A percentile compares a stretch with the other conserved stretches of the same genome.
These are phyloP conservation scores for Cercospora nicotianae DNA, from an alignment of 2,329 filamentous ascomycete genomes.

Conservation along the genomic window DNA sequence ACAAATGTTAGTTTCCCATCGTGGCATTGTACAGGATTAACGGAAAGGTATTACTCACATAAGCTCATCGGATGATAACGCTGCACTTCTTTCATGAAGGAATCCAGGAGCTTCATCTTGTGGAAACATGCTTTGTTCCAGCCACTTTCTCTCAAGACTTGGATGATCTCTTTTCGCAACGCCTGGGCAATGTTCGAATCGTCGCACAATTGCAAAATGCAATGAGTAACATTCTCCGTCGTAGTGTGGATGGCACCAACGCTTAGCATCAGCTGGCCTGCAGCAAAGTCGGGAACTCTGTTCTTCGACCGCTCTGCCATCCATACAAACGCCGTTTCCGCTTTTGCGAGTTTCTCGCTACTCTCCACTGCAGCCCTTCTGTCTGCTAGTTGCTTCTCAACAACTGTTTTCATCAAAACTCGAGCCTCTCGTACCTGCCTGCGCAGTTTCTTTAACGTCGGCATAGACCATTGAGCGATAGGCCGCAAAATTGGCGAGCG, in stretches of 20 bases:
- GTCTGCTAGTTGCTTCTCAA: not conserved
- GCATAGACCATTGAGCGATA: not conserved
- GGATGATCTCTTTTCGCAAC: not conserved
- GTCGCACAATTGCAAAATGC: conserved; percentile 7
- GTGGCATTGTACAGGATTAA: not conserved
- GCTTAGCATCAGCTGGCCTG: conserved; percentile 13
- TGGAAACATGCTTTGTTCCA: conserved; percentile 16
- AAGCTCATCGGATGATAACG: conserved; percentile 20
- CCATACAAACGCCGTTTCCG: not conserved
- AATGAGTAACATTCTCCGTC: conserved; percentile 11
- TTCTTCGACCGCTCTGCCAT: not conserved
- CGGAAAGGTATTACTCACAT: not conserved
- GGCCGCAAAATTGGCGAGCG: not conserved
- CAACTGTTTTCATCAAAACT: not conserved
- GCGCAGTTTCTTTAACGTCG: not conserved
- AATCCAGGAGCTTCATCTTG: conserved; percentile 34
- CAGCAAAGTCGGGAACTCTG: conserved; percentile 4
- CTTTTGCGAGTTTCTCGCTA: not conserved
- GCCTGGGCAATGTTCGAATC: not conserved
- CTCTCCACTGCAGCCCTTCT: not conserved
- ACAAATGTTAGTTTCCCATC: not conserved
- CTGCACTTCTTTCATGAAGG: conserved; percentile 33
- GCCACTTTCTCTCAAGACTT: conserved; percentile 21
- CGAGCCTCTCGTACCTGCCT: not conserved
- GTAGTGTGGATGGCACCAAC: conserved; percentile 30